phyloP scores from a whole-genome alignment of 352 stramenopile genomes.

The Pythium monospermum region DNA sequence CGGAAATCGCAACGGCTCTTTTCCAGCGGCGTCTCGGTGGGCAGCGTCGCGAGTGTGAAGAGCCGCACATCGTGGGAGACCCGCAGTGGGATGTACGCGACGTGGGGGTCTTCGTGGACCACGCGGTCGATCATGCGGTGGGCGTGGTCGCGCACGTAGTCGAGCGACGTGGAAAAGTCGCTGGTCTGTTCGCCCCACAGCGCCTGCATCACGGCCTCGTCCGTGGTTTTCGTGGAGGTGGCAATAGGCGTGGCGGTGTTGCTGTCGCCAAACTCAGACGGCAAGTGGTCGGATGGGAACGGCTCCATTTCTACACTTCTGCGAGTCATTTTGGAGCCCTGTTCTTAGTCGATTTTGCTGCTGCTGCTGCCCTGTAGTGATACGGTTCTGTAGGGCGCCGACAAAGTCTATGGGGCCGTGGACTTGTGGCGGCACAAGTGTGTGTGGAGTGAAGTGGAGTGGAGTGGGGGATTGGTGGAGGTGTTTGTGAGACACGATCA shows the following conservation, averaged over 20 bases:
- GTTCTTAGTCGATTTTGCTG: too few relatives aligned
- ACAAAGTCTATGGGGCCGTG: too few relatives aligned
- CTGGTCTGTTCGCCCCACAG: conserved; percentile 36
- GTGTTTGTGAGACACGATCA: too few relatives aligned
- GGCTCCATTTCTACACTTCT: too few relatives aligned
- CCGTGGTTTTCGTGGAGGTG: conserved; percentile 14
- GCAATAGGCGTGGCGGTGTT: conserved; percentile 10
- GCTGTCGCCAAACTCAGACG: not conserved
- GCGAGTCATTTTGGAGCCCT: too few relatives aligned
- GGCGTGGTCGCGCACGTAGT: conserved; percentile 53
- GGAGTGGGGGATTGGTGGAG: too few relatives aligned
- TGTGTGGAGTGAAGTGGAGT: too few relatives aligned
- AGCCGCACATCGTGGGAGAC: conserved; percentile 62
- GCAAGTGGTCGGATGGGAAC: not conserved
- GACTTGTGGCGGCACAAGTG: too few relatives aligned
- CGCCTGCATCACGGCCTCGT: conserved; percentile 26
- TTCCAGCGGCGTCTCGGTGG: conserved; percentile 17
- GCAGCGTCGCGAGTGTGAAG: conserved; percentile 37
- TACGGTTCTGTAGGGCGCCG: too few relatives aligned
- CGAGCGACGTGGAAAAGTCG: conserved; percentile 34
- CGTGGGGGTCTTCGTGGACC: conserved; percentile 42
- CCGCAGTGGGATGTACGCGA: conserved; percentile 45
- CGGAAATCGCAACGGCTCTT: conserved; percentile 53
- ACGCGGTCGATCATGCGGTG: conserved; percentile 37
- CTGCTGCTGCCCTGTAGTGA: too few relatives aligned